Base-by-base conservation (phyloP, 495 filamentous ascomycete genomes). In the Pyronema domesticum region DNA sequence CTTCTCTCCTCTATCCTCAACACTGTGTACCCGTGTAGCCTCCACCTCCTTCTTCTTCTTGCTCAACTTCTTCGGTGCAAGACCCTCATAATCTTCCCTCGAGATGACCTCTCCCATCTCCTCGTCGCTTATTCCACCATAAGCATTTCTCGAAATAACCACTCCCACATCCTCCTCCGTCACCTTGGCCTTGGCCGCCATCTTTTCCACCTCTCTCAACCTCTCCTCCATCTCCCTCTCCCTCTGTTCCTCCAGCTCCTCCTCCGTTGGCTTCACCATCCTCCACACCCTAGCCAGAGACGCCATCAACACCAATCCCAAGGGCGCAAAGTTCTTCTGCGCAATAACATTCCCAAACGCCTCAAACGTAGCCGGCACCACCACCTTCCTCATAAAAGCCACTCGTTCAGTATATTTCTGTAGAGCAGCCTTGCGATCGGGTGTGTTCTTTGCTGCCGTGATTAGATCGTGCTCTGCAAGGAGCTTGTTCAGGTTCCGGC, bases 261-360 rank as follows among this genome's bases (percentile, higher is more conserved):
- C 53, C 37, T 57, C 51, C 33, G 17, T 49, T 30, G 44, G 46
- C 37, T 14, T 53, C 11, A 78, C 67, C 9, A 71, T 67, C 51
- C 66, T 70, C 56, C 73, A 67, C 44, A 84, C 66, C 56, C 79
- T 75, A 19, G 80, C 80, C 45, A 89, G 67, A 11, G 73, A 68
- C 14, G 76, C 79, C n/a, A 88, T 47, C 6, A 93, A 72, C 44
- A 84, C 75, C 13, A 86, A 69, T n/a, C 86, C 86, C n/a, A 91
- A 72, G 1, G 82, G 70, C n/a, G 83, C 76, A 63, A 83, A 87
- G 56, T 85, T 82, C 37, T 71, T 75, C 67, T 87, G 83, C 7
- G 78, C 78, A 5, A 83, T 68, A 11, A 89, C 69, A 23, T 79
- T 80, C 7, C 77, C 78, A 63, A 93, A 89, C 0, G 81, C 78